Percentiles rank a stretch among this genome's conserved stretches.
These are phyloP conservation scores for Sisymbrium altissimum DNA, from an alignment of 345 rosid genomes.

Conservation along the genomic window DNA sequence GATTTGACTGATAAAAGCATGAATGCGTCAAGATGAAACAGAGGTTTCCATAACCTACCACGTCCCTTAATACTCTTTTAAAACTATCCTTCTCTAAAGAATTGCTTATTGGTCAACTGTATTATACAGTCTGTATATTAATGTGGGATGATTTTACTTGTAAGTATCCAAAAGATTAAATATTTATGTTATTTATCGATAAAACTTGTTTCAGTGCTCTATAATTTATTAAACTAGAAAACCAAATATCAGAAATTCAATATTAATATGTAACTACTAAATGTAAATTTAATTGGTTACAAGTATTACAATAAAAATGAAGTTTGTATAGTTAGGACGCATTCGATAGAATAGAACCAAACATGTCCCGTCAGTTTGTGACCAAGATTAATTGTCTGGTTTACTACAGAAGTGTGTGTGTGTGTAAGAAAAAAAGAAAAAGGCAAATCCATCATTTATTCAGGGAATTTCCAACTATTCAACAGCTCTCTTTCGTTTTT, in stretches of 20 bases:
- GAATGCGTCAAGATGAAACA: not conserved
- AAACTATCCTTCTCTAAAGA: not conserved
- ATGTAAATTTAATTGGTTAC: not conserved
- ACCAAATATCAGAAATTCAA: not conserved
- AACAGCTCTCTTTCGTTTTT: not conserved
- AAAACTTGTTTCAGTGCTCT: not conserved
- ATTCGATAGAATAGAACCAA: not conserved
- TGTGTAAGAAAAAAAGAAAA: not conserved
- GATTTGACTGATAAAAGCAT: not conserved
- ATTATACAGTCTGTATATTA: constrained; percentile 3
- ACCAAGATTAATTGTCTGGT: not conserved
- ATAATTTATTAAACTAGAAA: not conserved
- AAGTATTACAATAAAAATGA: not conserved
- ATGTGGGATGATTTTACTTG: not conserved
- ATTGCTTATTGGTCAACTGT: constrained; percentile 11
- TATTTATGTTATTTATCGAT: not conserved
- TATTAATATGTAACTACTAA: not conserved
- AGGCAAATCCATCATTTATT: not conserved
- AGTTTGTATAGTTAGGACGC: too few species aligned
- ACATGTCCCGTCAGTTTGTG: not conserved
- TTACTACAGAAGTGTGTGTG: not conserved
- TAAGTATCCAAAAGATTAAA: not conserved
- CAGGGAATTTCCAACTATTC: not conserved
- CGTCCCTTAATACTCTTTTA: not conserved
- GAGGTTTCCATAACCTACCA: not conserved